A percentile compares a stretch with the other conserved stretches of the same genome.
These are phyloP conservation scores for Tritrichomonas musculus DNA, from an alignment of 208 protist species.

Conservation along the genomic window DNA sequence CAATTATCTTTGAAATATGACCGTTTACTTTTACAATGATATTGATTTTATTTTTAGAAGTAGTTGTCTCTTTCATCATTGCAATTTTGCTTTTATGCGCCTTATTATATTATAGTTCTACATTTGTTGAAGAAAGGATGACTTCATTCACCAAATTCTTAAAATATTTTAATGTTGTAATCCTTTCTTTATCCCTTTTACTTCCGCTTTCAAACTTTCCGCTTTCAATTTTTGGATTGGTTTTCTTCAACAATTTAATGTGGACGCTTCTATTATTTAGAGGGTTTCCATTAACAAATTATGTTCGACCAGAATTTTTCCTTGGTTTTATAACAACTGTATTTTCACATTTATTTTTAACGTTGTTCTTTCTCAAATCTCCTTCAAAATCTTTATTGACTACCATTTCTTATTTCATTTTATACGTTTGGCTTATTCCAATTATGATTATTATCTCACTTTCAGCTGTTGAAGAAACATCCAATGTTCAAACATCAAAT, in stretches of 20 bases:
- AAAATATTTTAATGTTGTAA: not conserved
- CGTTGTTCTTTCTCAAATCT: not conserved
- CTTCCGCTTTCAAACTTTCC: not conserved
- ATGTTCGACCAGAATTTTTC: not conserved
- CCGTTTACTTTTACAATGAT: not conserved
- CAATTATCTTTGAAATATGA: not conserved
- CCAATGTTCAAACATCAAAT: not conserved
- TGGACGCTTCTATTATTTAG: not conserved
- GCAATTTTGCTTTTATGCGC: not conserved
- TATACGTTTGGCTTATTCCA: not conserved
- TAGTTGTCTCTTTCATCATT: not conserved
- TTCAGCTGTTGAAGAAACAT: not conserved
- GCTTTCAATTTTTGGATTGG: not conserved
- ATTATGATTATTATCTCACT: not conserved
- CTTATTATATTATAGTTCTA: not conserved
- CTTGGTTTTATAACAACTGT: not conserved
- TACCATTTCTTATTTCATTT: not conserved
- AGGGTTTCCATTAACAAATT: not conserved
- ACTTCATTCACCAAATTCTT: not conserved
- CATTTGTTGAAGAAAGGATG: conserved; percentile 14
- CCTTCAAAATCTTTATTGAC: not conserved
- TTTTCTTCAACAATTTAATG: not conserved
- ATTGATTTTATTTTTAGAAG: not conserved
- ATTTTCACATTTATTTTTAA: not conserved
- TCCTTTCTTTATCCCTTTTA: not conserved